phyloP scores from a whole-genome alignment of 192 early-diverging fungal genomes.

The Phlyctochytrium arcticum region DNA sequence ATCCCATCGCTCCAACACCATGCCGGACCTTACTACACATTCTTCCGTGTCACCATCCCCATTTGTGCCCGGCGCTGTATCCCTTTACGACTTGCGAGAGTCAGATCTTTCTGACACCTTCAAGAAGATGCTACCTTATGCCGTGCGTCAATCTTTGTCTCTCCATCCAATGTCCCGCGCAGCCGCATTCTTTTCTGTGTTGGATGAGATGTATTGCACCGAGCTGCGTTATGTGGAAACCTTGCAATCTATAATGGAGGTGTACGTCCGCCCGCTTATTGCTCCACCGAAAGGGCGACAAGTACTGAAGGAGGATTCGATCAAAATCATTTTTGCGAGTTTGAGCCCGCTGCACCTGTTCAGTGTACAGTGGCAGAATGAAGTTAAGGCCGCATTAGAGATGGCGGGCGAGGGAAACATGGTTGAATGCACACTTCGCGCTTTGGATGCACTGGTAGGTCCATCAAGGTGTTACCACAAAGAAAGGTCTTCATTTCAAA shows the following conservation, averaged over 20 bases:
- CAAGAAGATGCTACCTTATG: slow-evolving; percentile 1
- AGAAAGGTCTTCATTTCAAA: not conserved
- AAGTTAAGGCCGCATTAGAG: not conserved
- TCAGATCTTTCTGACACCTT: slow-evolving; percentile 13
- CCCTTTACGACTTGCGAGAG: not conserved
- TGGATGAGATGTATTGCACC: slow-evolving; percentile 20
- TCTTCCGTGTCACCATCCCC: too few relatives aligned
- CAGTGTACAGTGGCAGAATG: not conserved
- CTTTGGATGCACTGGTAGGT: not conserved
- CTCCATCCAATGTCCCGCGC: not conserved
- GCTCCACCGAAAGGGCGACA: not conserved
- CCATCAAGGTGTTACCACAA: not conserved
- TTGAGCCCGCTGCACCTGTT: slow-evolving; percentile 23
- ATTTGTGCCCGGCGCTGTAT: not conserved
- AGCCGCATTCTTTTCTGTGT: not conserved
- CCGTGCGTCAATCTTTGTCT: not conserved
- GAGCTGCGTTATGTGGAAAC: slow-evolving; percentile 22
- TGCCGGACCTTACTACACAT: too few relatives aligned
- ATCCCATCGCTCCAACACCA: not conserved
- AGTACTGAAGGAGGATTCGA: slow-evolving; percentile 18
- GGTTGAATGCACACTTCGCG: not conserved
- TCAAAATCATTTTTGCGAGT: slow-evolving; percentile 20
- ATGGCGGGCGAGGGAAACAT: not conserved
- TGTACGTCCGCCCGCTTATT: slow-evolving; percentile 21
- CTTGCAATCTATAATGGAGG: slow-evolving; percentile 17